These are phyloP conservation scores for Xylona heveae DNA, from an alignment of 495 filamentous ascomycete species.

Conservation along the genomic window DNA sequence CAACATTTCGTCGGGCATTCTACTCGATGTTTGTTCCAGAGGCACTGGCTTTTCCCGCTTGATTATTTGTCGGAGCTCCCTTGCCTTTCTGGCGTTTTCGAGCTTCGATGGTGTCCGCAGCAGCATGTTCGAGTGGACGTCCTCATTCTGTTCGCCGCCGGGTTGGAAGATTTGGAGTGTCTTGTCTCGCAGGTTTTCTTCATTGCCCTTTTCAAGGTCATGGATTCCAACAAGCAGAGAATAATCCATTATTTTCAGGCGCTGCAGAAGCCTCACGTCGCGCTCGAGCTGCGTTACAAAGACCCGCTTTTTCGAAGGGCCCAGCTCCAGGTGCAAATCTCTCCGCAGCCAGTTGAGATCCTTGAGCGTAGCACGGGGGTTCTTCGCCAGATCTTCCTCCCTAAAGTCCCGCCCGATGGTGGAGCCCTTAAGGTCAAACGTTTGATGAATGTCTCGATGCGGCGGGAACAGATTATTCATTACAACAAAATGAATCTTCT, in stretches of 20 bases:
- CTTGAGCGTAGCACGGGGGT: conserved; percentile 86
- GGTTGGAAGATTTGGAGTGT: conserved; percentile 91
- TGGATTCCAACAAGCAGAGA: conserved; percentile 90
- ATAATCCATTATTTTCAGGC: conserved; percentile 95
- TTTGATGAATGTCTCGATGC: conserved; percentile 91
- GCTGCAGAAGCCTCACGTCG: conserved; percentile 71
- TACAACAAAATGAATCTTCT: conserved; percentile 98
- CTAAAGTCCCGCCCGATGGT: conserved; percentile 80
- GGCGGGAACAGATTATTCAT: conserved; percentile 99
- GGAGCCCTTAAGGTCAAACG: conserved; percentile 95
- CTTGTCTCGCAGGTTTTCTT: conserved; percentile 88
- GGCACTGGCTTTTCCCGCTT: conserved; percentile 82
- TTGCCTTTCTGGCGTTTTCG: conserved; percentile 79
- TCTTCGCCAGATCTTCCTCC: conserved; percentile 70
- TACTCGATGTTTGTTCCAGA: conserved; percentile 58
- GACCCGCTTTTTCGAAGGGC: conserved; percentile 59
- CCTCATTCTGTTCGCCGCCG: conserved; percentile 38
- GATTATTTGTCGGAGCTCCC: conserved; percentile 77
- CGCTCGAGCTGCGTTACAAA: conserved; percentile 77
- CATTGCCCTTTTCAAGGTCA: conserved; percentile 71
- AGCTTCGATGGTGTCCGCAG: conserved; percentile 87
- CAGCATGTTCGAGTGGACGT: conserved; percentile 36
- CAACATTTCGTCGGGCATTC: conserved; percentile 75
- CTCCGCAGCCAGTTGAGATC: conserved; percentile 92
- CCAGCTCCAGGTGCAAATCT: conserved; percentile 67